Base-by-base conservation (phyloP, 2,329 filamentous ascomycete species). In the Rhynchosporium graminicola region DNA sequence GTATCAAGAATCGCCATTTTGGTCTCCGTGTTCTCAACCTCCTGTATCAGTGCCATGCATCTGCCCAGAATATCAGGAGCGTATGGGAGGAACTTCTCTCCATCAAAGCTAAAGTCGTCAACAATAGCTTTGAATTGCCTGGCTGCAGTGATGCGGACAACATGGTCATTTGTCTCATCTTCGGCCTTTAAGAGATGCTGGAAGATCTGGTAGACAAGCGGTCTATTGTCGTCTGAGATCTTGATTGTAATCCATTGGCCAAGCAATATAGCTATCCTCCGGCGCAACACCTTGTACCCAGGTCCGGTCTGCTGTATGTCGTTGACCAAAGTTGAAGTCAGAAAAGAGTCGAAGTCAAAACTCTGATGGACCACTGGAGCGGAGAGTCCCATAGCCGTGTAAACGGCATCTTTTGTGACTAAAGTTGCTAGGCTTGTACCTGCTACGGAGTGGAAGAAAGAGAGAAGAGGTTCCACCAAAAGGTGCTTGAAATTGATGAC, bases 1-100 rank as follows among this genome's bases (percentile, higher is more conserved):
- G 94, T 97, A 72, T 94, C 92, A 3, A 99, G 80, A 40, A 99
- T 83, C 0, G 89, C 91, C 80, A 98, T 86, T 76, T 96, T 97
- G 0, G 92, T 96, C 74, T 98, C 94, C 20, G 92, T 88, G 26
- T 89, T 81, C 59, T 92, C 89, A 2, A 93, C 88, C 67, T 91
- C 89, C 66, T 88, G 83, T 31, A 97, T 87, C n/a, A 98, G 79
- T 20, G 81, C 79, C 79, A 97, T 88, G 46, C 97, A 78, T 57
- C 87, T 84, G 8, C 83, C 82, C 10, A 99, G 80, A 9, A 91
- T 87, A 26, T 88, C 83, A 0, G 89, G 82, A 0, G 91, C 90
- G 73, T 88, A 95, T 0, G 92, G 91, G 57, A 90, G 73, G 74
- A 98, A 97, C 10, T 81, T 78, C 4, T 89, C 84, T 1, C 87